phyloP scores from a whole-genome alignment of 495 filamentous ascomycete genomes.

The Corynascus novoguineensis region DNA sequence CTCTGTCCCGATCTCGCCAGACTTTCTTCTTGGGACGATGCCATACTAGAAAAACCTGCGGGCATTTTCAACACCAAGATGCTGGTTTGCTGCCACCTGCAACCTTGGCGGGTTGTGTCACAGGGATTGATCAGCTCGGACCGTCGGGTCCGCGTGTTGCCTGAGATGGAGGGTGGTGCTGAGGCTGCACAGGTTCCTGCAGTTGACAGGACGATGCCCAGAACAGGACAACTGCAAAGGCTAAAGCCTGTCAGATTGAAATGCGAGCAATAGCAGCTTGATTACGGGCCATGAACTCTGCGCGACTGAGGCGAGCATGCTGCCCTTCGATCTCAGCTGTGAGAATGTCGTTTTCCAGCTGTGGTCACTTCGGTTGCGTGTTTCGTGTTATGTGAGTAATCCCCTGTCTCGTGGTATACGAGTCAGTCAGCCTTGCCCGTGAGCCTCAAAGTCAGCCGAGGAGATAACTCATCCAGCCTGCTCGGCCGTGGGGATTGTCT shows the following conservation, averaged over 20 bases:
- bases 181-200: slow-evolving; percentile 1
- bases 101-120: neutral
- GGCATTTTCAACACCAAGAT: neutral
- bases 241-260: neutral
- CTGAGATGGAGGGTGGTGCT: slow-evolving; percentile 5
- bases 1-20: no score
- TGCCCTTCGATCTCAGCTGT: slow-evolving; percentile 16
- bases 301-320: slow-evolving; percentile 13
- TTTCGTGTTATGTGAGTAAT: neutral
- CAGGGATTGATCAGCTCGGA: slow-evolving; percentile 2
- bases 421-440: slow-evolving; percentile 1
- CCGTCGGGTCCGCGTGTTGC: slow-evolving; percentile 3
- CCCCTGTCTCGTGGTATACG: neutral
- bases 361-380: neutral
- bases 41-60: no score
- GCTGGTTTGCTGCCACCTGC: neutral
- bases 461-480: neutral
- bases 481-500: no score
- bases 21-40: no score
- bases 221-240: neutral
- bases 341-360: neutral
- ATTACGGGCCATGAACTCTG: slow-evolving; percentile 6
- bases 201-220: neutral
- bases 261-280: neutral
- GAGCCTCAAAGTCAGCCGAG: slow-evolving; percentile 1